phyloP scores from a whole-genome alignment of 768 basidiomycete species.

The Rhodocollybia butyracea region DNA sequence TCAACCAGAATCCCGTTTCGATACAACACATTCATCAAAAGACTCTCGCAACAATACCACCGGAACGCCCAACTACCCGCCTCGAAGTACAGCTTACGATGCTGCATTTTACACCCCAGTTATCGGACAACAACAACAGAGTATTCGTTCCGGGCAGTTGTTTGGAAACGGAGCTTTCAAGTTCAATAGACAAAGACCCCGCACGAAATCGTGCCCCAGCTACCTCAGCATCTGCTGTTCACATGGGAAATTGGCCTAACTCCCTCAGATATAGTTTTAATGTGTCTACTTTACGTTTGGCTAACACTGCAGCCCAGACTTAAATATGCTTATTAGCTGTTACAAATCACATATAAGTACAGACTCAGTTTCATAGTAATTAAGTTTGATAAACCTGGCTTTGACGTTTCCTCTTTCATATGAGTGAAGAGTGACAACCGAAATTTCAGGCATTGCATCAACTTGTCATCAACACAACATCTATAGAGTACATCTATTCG shows the following conservation, averaged over 20 bases:
- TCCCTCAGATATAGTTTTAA: neutral
- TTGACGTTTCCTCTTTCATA: neutral
- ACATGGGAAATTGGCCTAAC: conserved; percentile 4
- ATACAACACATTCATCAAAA: conserved; percentile 27
- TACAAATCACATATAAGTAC: no score
- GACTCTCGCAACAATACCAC: neutral
- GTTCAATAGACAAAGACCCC: conserved; percentile 2
- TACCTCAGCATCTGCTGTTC: neutral
- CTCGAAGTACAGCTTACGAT: conserved; percentile 8
- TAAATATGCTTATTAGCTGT: no score
- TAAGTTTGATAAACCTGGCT: neutral
- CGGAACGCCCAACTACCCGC: neutral
- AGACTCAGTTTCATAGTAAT: no score
- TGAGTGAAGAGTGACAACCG: no score
- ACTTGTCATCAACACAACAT: no score
- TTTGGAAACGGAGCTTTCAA: neutral
- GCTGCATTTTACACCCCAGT: neutral
- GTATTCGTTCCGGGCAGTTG: neutral
- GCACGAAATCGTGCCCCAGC: neutral
- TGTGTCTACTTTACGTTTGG: neutral
- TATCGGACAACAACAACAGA: neutral
- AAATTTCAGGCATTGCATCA: no score
- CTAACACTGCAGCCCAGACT: no score
- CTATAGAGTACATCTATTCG: no score
- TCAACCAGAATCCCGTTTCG: conserved; percentile 19